Base-by-base conservation (phyloP, 352 stramenopile species). In the Globisporangium middletonii region DNA sequence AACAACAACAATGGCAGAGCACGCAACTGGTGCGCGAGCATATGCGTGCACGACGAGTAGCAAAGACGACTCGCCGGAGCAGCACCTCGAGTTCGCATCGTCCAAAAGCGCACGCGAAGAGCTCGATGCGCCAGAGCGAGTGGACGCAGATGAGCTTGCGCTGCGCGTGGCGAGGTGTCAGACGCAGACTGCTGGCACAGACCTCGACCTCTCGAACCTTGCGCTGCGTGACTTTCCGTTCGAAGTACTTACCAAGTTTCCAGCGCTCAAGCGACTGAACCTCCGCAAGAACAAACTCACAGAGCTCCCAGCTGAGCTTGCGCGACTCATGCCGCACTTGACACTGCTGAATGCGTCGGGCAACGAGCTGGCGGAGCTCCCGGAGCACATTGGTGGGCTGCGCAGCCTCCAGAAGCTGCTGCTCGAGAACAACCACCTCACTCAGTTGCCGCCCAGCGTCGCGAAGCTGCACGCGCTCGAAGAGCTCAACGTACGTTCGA, bases 121-220 rank as follows among this genome's bases (percentile, higher is more conserved):
- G 33, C 33, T 38, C 33, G 33, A 38, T 9, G 33, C 9, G 33
- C 9, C 4, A 35, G 30, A 35, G 30, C 30, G 8, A 35, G 30
- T 8, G 0, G 30, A 50, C 19, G 27, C 12, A 19, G 54, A 53
- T 15, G 0, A 3, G 6, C 55, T 54, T 18, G 33, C 9, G 33
- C 28, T 56, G 30, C 68, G 71, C 23, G 50, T 68, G 0, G 13
- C 61, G n/a, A 60, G 45, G 43, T 76, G 65, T 37, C 43, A 60
- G 18, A 46, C 26, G 13, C 57, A 75, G 30, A 68, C 72, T 3
- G 64, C 63, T 18, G 78, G 75, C 1, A 71, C 64, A 16, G 59
- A 65, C 42, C 61, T 88, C 5, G 75, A 85, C 55, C 66, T 88
- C 37, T 83, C 78, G 8, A 57, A 67, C 12, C 67, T 88, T 15